A percentile compares a stretch with the other conserved stretches of the same genome.
Conservation (phyloP, 495 filamentous ascomycete genomes). For the Trypethelium eluteriae region DNA sequence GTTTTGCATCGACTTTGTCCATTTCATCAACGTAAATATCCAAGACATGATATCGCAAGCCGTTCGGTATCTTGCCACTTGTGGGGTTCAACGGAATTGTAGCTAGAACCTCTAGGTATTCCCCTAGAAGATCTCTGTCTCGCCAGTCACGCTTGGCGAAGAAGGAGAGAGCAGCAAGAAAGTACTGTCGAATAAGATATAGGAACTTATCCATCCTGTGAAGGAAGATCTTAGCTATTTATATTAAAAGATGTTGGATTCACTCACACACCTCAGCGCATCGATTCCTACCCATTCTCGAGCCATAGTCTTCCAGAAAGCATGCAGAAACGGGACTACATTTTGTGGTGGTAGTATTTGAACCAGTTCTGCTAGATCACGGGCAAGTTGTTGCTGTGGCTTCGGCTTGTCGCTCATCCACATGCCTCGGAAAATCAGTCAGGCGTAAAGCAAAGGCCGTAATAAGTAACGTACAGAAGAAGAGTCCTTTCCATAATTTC, state of each 20-base stretch:
- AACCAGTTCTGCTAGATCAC: conserved; percentile 67
- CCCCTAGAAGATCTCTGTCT: conserved; percentile 28
- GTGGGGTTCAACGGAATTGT: conserved; percentile 39
- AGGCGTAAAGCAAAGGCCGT: not conserved
- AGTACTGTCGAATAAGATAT: conserved; percentile 67
- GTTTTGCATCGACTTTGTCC: conserved; percentile 54
- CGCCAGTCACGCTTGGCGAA: conserved; percentile 38
- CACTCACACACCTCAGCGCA: conserved; percentile 47
- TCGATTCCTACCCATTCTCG: conserved; percentile 79
- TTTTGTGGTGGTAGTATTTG: conserved; percentile 53
- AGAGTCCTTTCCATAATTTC: conserved; percentile 95
- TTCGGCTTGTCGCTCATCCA: conserved; percentile 89
- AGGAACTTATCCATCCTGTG: conserved; percentile 79
- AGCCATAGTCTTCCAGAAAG: conserved; percentile 86
- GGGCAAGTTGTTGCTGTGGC: conserved; percentile 75
- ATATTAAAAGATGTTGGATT: not conserved
- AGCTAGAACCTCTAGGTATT: conserved; percentile 35
- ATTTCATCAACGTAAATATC: conserved; percentile 78
- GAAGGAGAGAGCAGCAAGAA: conserved; percentile 59
- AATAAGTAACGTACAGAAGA: conserved; percentile 59
- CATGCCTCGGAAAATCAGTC: conserved; percentile 45
- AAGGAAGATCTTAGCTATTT: not conserved
- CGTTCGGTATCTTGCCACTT: conserved; percentile 59
- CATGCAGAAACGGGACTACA: conserved; percentile 59
- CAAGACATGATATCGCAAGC: conserved; percentile 75